Base-by-base conservation (phyloP, 352 stramenopile species). In the Pythium grandisporangium region DNA sequence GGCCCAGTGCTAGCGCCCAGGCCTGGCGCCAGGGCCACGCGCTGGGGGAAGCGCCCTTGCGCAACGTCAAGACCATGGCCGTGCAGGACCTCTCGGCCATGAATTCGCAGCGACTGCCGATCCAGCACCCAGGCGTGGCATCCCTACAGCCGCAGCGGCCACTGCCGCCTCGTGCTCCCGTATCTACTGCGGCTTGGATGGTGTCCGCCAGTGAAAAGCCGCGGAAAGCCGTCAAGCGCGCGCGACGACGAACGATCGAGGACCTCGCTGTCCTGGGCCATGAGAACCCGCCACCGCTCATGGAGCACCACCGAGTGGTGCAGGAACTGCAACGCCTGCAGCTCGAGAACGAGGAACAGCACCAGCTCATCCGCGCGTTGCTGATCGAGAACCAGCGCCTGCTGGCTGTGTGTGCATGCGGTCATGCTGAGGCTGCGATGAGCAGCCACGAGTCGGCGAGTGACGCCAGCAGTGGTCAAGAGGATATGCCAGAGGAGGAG, bases 371-470 rank as follows among this genome's bases (percentile, higher is more conserved):
- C 33, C 33, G 33, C 33, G 11, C 11, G 13, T 38, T 38, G 19
- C 19, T 38, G 33, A 38, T 38, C 11, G 33, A 38, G 19, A 38
- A 38, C 33, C 33, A 38, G 33, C 33, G 33, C 19, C 33, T 38
- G 33, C 27, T n/a, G n/a, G n/a, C n/a, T n/a, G n/a, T n/a, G n/a
- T n/a, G n/a, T n/a, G n/a, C n/a, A n/a, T n/a, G n/a, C n/a, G n/a
- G n/a, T n/a, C n/a, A n/a, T n/a, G n/a, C n/a, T n/a, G n/a, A n/a
- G n/a, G n/a, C n/a, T n/a, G n/a, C 27, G n/a, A n/a, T n/a, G n/a
- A n/a, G n/a, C n/a, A n/a, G n/a, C n/a, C n/a, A n/a, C n/a, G n/a
- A n/a, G n/a, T n/a, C n/a, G n/a, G n/a, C n/a, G n/a, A n/a, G n/a
- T n/a, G n/a, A n/a, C n/a, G n/a, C n/a, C n/a, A n/a, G n/a, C n/a